Evolutionary conservation across 1,284 basidiomycete species (phyloP), one percentile per base, ranked within the genome.

Genomic region (Apiotrichum gamsii): DNA sequence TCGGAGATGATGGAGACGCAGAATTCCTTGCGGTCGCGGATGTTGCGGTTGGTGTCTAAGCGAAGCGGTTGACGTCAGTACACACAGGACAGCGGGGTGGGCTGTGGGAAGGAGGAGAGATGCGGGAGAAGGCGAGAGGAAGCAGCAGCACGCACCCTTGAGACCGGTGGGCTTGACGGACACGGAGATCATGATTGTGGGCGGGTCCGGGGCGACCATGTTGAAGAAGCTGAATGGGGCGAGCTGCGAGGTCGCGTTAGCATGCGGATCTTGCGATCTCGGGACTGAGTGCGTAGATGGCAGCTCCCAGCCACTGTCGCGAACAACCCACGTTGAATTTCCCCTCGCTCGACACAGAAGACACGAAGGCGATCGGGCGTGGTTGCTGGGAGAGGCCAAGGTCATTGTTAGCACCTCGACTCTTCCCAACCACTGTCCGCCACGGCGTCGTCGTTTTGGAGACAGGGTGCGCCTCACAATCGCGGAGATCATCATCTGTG

Each of bases 1-100:
- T 87, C 84, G 52, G 82, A 84, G 59, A 89, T 82, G 53, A 89
- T 82, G 60, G 81, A 84, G 36, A 85, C 80, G 8, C 81, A 82
- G 65, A 89, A 90, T 61, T 83, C 77, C 56, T 81, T 82, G 5
- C 80, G 83, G 1, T 72, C 69, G 38, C 79, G 72, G 56, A 88
- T 83, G 60, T 88, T 88, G 47, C 76, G 74, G 40, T 80, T 75
- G 1, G 82, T 83, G 63, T 89, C 84, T 70, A n/a, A n/a, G n/a
- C n/a, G n/a, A n/a, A n/a, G n/a, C n/a, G n/a, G n/a, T n/a, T 83
- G 82, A 20, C 19, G 34, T 21, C 31, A 18, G n/a, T 13, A 36
- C n/a, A n/a, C n/a, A n/a, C n/a, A n/a, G n/a, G n/a, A n/a, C n/a
- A n/a, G n/a, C n/a, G n/a, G n/a, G n/a, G n/a, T n/a, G n/a, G n/a